These are phyloP conservation scores for Chiua sp. DNA, from an alignment of 1,284 basidiomycete species.

Conservation along the genomic window DNA sequence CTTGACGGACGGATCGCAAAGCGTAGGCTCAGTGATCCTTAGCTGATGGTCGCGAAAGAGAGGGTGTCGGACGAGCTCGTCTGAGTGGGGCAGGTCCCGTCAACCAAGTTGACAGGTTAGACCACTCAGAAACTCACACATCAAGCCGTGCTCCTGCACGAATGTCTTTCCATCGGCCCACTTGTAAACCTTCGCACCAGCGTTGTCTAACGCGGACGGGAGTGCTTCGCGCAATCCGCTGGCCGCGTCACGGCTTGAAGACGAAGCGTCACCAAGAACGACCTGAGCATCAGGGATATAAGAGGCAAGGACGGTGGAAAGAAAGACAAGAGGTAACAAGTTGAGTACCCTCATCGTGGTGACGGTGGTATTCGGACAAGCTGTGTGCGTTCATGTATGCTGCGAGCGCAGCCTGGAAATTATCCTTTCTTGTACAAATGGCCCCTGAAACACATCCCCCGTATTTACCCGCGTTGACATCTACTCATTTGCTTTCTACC, in stretches of 20 bases:
- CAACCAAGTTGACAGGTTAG: conserved; percentile 5
- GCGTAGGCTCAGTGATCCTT: conserved; percentile 70
- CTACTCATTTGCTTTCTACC: neutral
- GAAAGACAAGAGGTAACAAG: conserved; percentile 30
- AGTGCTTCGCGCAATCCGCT: conserved; percentile 39
- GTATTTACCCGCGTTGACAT: neutral
- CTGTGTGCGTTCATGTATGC: neutral
- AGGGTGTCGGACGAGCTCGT: conserved; percentile 79
- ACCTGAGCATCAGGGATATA: conserved; percentile 38
- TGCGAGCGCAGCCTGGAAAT: neutral
- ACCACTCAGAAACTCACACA: conserved; percentile 50
- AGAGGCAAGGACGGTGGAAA: conserved; percentile 34
- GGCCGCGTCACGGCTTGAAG: conserved; percentile 23
- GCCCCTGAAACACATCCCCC: neutral
- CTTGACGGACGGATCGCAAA: conserved; percentile 86
- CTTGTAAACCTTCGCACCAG: conserved; percentile 47
- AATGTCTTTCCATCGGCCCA: conserved; percentile 68
- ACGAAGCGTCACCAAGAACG: conserved; percentile 41
- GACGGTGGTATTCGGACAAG: conserved; percentile 5
- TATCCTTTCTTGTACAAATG: conserved; percentile 6
- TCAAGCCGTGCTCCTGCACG: conserved; percentile 65
- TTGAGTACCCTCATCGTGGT: conserved; percentile 31
- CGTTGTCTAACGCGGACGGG: conserved; percentile 50
- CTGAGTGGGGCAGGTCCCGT: conserved; percentile 40
- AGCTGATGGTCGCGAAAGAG: conserved; percentile 73